Conservation (phyloP, 1,284 basidiomycete genomes). For the Tilletiopsis washingtonensis region DNA sequence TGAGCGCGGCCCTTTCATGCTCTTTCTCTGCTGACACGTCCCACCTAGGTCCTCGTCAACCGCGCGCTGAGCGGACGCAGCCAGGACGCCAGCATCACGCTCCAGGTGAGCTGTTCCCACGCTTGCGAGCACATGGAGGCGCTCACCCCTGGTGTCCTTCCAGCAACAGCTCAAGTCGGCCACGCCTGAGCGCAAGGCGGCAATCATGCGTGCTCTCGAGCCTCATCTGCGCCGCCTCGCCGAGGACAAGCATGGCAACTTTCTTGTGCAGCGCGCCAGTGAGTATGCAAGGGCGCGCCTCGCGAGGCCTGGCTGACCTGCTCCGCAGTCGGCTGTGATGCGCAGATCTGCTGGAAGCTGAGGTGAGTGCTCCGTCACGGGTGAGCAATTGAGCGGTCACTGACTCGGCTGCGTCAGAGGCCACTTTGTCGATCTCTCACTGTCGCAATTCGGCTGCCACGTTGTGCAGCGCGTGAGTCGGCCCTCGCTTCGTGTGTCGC, state of each 20-base stretch:
- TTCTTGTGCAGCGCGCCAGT: slow-evolving; percentile 33
- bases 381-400: no score
- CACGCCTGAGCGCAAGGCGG: slow-evolving; percentile 8
- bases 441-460: slow-evolving; percentile 38
- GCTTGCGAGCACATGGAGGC: no score
- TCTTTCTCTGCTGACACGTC: no score
- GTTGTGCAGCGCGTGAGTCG: slow-evolving; percentile 26
- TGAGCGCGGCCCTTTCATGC: no score
- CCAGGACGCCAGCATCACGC: slow-evolving; percentile 28
- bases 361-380: no score
- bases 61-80: slow-evolving; percentile 13
- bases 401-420: no score
- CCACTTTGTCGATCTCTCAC: slow-evolving; percentile 23
- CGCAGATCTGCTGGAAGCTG: slow-evolving; percentile 15
- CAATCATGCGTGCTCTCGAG: slow-evolving; percentile 23
- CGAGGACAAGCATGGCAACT: slow-evolving; percentile 38
- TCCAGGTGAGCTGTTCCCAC: no score
- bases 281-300: not conserved
- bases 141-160: no score
- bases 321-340: no score
- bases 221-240: slow-evolving; percentile 17
- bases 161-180: slow-evolving; percentile 37
- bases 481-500: not conserved
- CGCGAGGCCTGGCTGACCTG: slow-evolving; percentile 13
- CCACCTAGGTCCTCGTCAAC: slow-evolving; percentile 1